These are phyloP conservation scores for Fusarium sp. DNA, from an alignment of 2,329 filamentous ascomycete species.

Conservation along the genomic window DNA sequence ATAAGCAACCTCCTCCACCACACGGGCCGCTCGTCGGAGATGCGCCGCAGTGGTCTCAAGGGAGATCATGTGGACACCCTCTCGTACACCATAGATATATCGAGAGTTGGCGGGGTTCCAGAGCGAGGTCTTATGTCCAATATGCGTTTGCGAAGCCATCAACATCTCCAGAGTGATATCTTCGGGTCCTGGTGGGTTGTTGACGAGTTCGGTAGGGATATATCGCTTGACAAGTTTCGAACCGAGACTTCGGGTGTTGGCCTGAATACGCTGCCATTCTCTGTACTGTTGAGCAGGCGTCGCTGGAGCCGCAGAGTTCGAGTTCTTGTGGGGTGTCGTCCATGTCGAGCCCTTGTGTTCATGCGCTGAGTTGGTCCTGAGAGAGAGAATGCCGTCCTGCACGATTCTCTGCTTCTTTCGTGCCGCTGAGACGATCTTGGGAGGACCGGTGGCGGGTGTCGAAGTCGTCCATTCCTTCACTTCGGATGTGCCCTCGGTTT, in stretches of 20 bases:
- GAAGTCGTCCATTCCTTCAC: slow-evolving; percentile 39
- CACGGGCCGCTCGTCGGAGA: slow-evolving; percentile 89
- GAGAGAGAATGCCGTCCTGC: slow-evolving; percentile 50
- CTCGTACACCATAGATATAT: slow-evolving; percentile 91
- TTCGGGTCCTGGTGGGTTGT: slow-evolving; percentile 77
- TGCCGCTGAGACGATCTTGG: slow-evolving; percentile 42
- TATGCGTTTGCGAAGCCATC: slow-evolving; percentile 85
- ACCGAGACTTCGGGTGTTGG: slow-evolving; percentile 61
- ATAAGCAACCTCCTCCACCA: slow-evolving; percentile 87
- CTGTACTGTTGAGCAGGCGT: slow-evolving; percentile 55
- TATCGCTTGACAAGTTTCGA: slow-evolving; percentile 67
- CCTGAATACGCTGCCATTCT: slow-evolving; percentile 54
- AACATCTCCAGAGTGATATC: slow-evolving; percentile 92
- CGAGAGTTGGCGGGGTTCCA: slow-evolving; percentile 96
- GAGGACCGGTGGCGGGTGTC: slow-evolving; percentile 32
- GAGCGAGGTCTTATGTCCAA: slow-evolving; percentile 88
- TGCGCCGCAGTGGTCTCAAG: slow-evolving; percentile 90
- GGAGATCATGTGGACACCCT: slow-evolving; percentile 92
- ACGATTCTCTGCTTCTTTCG: slow-evolving; percentile 51
- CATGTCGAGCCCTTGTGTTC: slow-evolving; percentile 50
- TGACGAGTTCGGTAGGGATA: slow-evolving; percentile 72
- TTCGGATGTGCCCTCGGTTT: slow-evolving; percentile 27
- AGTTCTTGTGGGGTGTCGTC: slow-evolving; percentile 48
- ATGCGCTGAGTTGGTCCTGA: slow-evolving; percentile 51
- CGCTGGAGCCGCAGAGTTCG: slow-evolving; percentile 52